These are phyloP conservation scores for Blastobotrys ciferrii DNA, from an alignment of 1,139 yeast species.

Conservation along the genomic window DNA sequence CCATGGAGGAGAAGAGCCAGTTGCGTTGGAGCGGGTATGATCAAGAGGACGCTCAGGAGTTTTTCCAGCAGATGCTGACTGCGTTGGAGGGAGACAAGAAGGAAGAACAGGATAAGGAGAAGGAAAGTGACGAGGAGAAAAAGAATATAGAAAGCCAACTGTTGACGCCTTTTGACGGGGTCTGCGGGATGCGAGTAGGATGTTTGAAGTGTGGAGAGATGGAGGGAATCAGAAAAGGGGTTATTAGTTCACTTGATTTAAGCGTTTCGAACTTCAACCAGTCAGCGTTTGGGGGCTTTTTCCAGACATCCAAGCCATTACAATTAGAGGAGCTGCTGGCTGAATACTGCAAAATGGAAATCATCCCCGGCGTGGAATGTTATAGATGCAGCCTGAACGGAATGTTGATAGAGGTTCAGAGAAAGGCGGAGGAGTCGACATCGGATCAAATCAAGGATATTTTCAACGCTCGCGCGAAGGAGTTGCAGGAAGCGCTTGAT, in stretches of 20 bases:
- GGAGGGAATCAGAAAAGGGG: constrained; percentile 85
- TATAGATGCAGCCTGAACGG: constrained; percentile 76
- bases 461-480: constrained; percentile 51
- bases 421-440: constrained; percentile 14
- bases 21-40: constrained; percentile 73
- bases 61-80: constrained; percentile 75
- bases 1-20: constrained; percentile 72
- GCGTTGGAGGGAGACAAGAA: constrained; percentile 63
- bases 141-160: constrained; percentile 37
- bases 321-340: constrained; percentile 57
- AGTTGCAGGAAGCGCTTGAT: constrained; percentile 55
- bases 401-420: constrained; percentile 40
- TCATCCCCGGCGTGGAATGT: constrained; percentile 89
- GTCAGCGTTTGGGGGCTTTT: constrained; percentile 37
- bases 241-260: constrained; percentile 75
- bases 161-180: constrained; percentile 87
- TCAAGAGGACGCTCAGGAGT: constrained; percentile 95
- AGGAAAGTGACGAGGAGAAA: constrained; percentile 13
- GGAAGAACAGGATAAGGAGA: constrained; percentile 17
- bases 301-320: constrained; percentile 33
- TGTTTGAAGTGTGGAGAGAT: constrained; percentile 88
- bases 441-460: constrained; percentile 33
- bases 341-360: constrained; percentile 77
- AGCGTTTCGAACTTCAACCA: constrained; percentile 48
- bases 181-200: constrained; percentile 82